phyloP scores from a whole-genome alignment of 176 grass and related monocot species.

The Tuctoria greenei region DNA sequence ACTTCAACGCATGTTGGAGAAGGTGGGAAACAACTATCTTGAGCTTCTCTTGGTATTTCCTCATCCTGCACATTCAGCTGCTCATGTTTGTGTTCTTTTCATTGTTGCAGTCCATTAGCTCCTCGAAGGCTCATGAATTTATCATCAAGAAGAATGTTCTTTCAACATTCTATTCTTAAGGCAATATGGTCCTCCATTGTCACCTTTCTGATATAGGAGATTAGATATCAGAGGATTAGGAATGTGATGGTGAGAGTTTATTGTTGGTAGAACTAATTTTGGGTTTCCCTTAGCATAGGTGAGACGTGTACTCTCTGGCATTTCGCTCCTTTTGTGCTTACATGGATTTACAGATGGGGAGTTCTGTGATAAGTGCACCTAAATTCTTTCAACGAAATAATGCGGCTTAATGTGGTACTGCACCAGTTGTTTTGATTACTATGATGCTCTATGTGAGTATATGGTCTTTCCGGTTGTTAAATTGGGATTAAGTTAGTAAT shows the following conservation, averaged over 20 bases:
- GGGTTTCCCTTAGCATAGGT: conserved; percentile 20
- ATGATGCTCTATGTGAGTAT: too few relatives aligned
- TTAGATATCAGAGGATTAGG: neutral
- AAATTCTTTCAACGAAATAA: too few relatives aligned
- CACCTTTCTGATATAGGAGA: conserved; percentile 1
- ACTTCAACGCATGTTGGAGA: conserved; percentile 72
- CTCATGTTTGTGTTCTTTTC: neutral
- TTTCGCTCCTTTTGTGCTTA: too few relatives aligned
- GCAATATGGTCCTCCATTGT: neutral
- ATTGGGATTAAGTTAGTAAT: too few relatives aligned
- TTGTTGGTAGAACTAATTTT: conserved; percentile 27
- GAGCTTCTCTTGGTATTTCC: neutral
- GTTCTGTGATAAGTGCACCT: too few relatives aligned
- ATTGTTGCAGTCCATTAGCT: conserved; percentile 61
- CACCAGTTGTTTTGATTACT: too few relatives aligned
- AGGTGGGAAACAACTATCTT: conserved; percentile 35
- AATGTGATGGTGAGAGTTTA: conserved; percentile 6
- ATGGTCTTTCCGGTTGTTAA: too few relatives aligned
- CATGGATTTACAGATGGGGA: too few relatives aligned
- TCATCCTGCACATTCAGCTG: neutral
- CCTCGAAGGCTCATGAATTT: conserved; percentile 76
- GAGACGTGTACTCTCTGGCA: conserved; percentile 1
- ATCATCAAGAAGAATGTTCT: conserved; percentile 92
- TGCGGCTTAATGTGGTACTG: too few relatives aligned
- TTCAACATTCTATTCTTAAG: conserved; percentile 67